Base-by-base conservation (phyloP, 495 filamentous ascomycete genomes). In the Annulohypoxylon stygium region DNA sequence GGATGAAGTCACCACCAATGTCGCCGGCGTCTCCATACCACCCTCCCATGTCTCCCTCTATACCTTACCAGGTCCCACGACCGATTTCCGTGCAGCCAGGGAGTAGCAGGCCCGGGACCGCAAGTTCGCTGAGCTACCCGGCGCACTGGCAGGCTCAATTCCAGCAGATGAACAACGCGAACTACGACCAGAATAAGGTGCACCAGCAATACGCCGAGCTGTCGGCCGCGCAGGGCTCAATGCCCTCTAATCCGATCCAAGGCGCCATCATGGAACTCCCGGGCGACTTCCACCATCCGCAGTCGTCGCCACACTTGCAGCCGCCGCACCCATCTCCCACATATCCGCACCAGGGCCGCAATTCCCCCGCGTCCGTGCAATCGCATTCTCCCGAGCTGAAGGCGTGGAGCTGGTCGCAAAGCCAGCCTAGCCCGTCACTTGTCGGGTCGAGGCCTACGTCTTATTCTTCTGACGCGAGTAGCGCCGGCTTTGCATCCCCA, bases 241-340 rank as follows among this genome's bases (percentile, higher is more conserved):
- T 53, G 9, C 30, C 63, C n/a, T 65, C 59, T n/a, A 43, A 43
- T 43, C 39, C 39, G 0, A 4, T 11, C 12, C 74, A 74, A 51
- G 51, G 47, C n/a, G 74, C 75, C 16, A 66, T 82, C 39, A 79
- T 83, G 60, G 84, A 86, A 64, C 79, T 86, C 57, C 82, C 84
- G 0, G 84, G 84, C 12, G 83, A 86, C 68, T 85, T 80, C 65
- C 79, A 79, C 39, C 73, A 84, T 18, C 69, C 78, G 1, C 74
- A 78, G 16, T 36, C 71, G 6, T 68, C 79, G 48, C 65, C 71
- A 11, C 73, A 71, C 9, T 61, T 73, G 11, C 78, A 79, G 18
- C 64, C 76, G 2, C 75, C 76, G 0, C 72, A 73, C 0, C 58
- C 63, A n/a, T 73, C 65, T 30, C 55, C 59, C 2, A 66, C 72